Evolutionary conservation across 768 basidiomycete species (phyloP), one percentile per base, ranked within the genome.

Genomic region (Tulasnella sp.): DNA sequence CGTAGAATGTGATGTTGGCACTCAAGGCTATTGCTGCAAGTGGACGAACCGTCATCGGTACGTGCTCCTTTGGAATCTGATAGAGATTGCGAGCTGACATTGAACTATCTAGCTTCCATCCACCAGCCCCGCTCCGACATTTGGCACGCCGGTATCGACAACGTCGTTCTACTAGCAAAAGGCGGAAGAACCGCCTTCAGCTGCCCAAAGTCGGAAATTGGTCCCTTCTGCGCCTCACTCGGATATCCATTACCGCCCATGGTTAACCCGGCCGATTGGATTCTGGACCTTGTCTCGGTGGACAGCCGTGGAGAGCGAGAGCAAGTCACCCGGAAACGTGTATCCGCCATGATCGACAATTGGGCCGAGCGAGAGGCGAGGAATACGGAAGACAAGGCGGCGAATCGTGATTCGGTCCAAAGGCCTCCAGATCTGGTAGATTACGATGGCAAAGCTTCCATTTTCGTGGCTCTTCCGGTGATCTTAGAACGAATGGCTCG

Each of bases 1-100:
- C 9, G 12, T 76, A 79, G 64, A 83, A 81, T 75, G 81, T 85
- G 9, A 83, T 84, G 82, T 77, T 82, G 71, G 80, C 80, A 3
- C 78, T 85, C 11, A 77, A 79, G 40, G 79, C 80, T 42, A 82
- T 83, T 47, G 82, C 82, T 3, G 72, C 78, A 1, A 79, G 79
- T 19, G 83, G 83, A 5, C 78, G 83, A 19, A 84, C 83, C 6
- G 83, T 82, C 52, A 81, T 83, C 62, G 78, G 79, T 79, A 22
- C 37, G 77, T 67, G 3, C 17, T 70, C 47, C 44, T 7, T 9
- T 42, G 6, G 1, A 37, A 44, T 16, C 39, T 9, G 16, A 19
- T 37, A 35, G 17, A 9, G 40, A 19, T 19, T 17, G 29, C 26
- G 16, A 39, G 44, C 52, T 35, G 41, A 36, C 35, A 52, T 70